phyloP scores from a whole-genome alignment of 768 basidiomycete species.

The Coprinopsis cinerea region DNA sequence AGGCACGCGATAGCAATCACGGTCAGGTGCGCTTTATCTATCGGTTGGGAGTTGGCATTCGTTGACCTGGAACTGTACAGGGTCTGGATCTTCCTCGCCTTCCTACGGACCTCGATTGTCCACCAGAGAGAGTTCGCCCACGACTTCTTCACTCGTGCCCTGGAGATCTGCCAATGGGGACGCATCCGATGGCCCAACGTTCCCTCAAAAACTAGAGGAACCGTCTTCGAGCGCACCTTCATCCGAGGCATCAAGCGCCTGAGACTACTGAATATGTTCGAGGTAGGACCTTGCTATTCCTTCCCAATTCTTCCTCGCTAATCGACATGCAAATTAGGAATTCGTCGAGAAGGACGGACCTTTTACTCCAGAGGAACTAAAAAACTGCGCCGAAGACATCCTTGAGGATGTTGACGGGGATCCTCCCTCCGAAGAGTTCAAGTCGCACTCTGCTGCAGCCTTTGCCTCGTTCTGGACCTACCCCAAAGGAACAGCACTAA shows the following conservation, averaged over 20 bases:
- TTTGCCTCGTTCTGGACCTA: conserved; percentile 32
- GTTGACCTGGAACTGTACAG: not conserved
- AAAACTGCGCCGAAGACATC: conserved; percentile 25
- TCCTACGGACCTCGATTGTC: not conserved
- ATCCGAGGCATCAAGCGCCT: conserved; percentile 35
- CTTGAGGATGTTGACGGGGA: conserved; percentile 26
- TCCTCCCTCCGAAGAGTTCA: conserved; percentile 11
- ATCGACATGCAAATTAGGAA: no score
- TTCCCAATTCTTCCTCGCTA: conserved; percentile 27
- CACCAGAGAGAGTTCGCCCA: conserved; percentile 15
- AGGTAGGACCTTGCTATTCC: conserved; percentile 9
- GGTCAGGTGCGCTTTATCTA: not conserved
- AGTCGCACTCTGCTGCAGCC: conserved; percentile 23
- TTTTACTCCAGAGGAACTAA: no score
- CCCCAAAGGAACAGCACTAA: conserved; percentile 29
- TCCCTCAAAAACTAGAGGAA: conserved; percentile 29
- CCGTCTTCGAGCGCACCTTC: conserved; percentile 37
- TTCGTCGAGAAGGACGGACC: no score
- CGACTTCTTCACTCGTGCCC: conserved; percentile 29
- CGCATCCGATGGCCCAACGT: conserved; percentile 32
- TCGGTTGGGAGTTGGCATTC: not conserved
- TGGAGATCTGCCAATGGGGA: conserved; percentile 42
- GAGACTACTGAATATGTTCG: conserved; percentile 25
- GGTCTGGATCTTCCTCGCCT: not conserved
- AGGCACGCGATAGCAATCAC: not conserved